A percentile compares a stretch with the other conserved stretches of the same genome.
phyloP scores from a whole-genome alignment of 805 yeast species.

The Spathaspora sp. region DNA sequence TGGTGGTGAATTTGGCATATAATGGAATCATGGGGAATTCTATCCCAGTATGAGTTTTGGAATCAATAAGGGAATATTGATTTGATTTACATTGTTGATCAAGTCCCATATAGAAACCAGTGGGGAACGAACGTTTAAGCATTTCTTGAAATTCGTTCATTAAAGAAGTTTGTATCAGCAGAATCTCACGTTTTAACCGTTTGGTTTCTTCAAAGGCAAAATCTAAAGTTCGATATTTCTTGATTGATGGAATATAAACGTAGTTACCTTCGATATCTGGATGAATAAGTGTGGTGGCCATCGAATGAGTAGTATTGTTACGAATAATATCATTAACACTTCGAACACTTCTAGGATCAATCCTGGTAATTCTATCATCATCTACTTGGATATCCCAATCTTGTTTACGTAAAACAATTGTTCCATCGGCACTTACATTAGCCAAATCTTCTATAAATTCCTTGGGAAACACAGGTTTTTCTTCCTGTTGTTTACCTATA shows the following conservation, averaged over 20 bases:
- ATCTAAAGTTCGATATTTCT: background rate
- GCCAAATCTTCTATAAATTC: conserved; percentile 38
- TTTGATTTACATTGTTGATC: background rate
- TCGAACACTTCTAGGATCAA: conserved; percentile 9
- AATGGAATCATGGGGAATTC: conserved; percentile 34
- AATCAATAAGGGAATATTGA: background rate
- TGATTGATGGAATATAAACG: background rate
- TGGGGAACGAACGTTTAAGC: background rate
- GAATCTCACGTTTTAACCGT: background rate
- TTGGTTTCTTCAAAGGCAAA: background rate
- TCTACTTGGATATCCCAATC: conserved; percentile 33
- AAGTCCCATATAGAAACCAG: background rate
- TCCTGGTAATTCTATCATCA: conserved; percentile 13
- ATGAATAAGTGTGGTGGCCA: background rate
- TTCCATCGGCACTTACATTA: conserved; percentile 19
- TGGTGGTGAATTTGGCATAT: conserved; percentile 22
- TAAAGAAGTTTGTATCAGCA: background rate
- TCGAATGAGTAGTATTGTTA: no score
- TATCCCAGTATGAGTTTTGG: conserved; percentile 22
- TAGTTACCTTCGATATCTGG: background rate
- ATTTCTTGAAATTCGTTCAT: background rate
- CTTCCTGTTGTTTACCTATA: conserved; percentile 13
- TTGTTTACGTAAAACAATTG: conserved; percentile 28
- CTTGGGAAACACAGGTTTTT: conserved; percentile 26
- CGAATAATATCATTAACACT: background rate